Base-by-base conservation (phyloP, 331 rosid species). In the Malus hybrid region DNA sequence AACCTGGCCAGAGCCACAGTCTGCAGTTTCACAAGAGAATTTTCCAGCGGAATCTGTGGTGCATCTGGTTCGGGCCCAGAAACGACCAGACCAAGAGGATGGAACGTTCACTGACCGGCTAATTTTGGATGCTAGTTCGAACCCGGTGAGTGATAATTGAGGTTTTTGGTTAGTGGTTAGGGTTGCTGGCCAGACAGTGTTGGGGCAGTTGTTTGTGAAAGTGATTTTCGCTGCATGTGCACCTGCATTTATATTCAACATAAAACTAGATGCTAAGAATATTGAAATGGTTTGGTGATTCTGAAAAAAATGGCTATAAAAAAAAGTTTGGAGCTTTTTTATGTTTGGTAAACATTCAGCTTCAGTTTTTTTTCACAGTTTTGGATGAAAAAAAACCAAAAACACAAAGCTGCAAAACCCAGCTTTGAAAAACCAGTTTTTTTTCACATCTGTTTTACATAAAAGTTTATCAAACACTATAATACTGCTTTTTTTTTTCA, bases 1-100 rank as follows among this genome's bases (percentile, higher is more conserved):
- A 24, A 83, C 80, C 12, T 83, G 82, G 36, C 87, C 82, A 1
- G 64, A 64, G 22, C 31, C 78, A 1, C 87, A 84, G 18, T 84
- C 85, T 9, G 65, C 87, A 2, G 84, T 83, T 29, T 2, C 46
- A 16, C 87, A 83, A 3, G 28, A 16, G 71, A 83, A 76, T 13
- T 59, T 76, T 5, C 84, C 87, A 14, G 0, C 15, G 14, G 16
- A 0, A 3, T 32, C 22, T 1, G 63, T 20, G 32, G 74, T 24
- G 78, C 87, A 83, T 1, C 15, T 57, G 4, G 87, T 76, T 33
- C 84, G 64, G 12, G 75, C 82, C 84, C 84, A 83, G 3, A 83
- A 62, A 13, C 87, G 67, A 6, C 87, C 87, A 6, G 74, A 67
- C 84, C 82, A 83, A 22, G 81, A 76, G 10, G 76, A 10, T 1